Conservation (phyloP, 2,329 filamentous ascomycete genomes). For the Pseudogymnoascus sp. region DNA sequence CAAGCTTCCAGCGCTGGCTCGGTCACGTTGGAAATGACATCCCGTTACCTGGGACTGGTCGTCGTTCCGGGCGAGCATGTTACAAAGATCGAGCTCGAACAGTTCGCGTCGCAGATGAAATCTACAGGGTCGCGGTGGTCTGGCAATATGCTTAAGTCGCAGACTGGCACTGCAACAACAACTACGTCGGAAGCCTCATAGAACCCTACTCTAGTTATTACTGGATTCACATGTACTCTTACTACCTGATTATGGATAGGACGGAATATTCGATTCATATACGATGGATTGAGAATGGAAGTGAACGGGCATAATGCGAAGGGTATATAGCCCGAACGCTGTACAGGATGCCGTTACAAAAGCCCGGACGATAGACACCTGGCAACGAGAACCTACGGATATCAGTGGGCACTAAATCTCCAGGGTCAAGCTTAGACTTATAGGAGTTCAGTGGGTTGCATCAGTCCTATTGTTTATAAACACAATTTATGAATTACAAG, state of each 20-base stretch:
- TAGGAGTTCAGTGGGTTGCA: neutral
- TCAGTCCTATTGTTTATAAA: neutral
- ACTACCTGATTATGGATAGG: neutral
- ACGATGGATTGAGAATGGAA: neutral
- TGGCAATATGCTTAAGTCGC: neutral
- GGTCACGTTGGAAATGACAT: conserved; percentile 66
- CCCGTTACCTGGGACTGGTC: conserved; percentile 79
- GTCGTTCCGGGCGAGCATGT: conserved; percentile 85
- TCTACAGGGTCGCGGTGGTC: neutral
- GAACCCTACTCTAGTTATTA: neutral
- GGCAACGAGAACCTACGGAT: neutral
- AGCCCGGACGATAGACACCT: neutral
- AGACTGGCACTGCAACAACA: neutral
- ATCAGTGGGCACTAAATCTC: neutral
- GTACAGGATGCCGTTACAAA: neutral
- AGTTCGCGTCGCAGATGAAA: conserved; percentile 47
- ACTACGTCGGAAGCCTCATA: neutral
- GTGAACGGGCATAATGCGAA: neutral
- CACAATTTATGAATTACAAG: neutral
- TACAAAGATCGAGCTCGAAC: conserved; percentile 80
- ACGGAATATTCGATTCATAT: neutral
- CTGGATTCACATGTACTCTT: neutral
- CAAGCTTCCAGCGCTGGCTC: conserved; percentile 32
- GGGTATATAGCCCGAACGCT: neutral
- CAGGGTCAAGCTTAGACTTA: neutral